A percentile compares a stretch with the other conserved stretches of the same genome.
Evolutionary conservation across 2,329 filamentous ascomycete species (phyloP).

Genomic region (Neonectria ditissima): DNA sequence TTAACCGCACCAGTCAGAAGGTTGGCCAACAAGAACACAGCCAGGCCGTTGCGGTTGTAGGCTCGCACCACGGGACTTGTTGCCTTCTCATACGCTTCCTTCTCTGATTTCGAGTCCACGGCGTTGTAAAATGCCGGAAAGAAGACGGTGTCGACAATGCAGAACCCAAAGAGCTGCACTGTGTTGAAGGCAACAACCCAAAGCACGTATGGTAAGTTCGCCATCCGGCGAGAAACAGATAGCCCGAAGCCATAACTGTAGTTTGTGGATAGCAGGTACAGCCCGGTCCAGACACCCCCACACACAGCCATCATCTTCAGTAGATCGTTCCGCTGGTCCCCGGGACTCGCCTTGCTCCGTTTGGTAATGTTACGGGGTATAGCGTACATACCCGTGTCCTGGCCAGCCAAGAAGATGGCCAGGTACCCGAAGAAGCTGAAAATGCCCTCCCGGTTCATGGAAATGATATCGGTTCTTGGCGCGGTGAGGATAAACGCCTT

Average conservation of each 20-base stretch:
- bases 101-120: slow-evolving; percentile 66
- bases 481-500: slow-evolving; percentile 87
- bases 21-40: slow-evolving; percentile 88
- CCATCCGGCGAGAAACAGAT: slow-evolving; percentile 85
- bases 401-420: slow-evolving; percentile 92
- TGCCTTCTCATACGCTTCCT: slow-evolving; percentile 72
- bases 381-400: slow-evolving; percentile 83
- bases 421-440: slow-evolving; percentile 95
- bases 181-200: slow-evolving; percentile 95
- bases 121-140: slow-evolving; percentile 79
- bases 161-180: slow-evolving; percentile 83
- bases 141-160: slow-evolving; percentile 79
- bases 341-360: slow-evolving; percentile 55
- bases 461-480: slow-evolving; percentile 81
- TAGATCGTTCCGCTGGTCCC: slow-evolving; percentile 66
- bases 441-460: slow-evolving; percentile 94
- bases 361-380: slow-evolving; percentile 70
- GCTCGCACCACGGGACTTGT: slow-evolving; percentile 86
- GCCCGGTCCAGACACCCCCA: slow-evolving; percentile 73
- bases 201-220: slow-evolving; percentile 92
- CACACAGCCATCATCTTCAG: slow-evolving; percentile 73
- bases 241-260: slow-evolving; percentile 78
- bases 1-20: slow-evolving; percentile 91
- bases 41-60: slow-evolving; percentile 89
- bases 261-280: slow-evolving; percentile 78